Evolutionary conservation across 2,329 filamentous ascomycete species (phyloP).

Genomic region (Fusarium sp.): DNA sequence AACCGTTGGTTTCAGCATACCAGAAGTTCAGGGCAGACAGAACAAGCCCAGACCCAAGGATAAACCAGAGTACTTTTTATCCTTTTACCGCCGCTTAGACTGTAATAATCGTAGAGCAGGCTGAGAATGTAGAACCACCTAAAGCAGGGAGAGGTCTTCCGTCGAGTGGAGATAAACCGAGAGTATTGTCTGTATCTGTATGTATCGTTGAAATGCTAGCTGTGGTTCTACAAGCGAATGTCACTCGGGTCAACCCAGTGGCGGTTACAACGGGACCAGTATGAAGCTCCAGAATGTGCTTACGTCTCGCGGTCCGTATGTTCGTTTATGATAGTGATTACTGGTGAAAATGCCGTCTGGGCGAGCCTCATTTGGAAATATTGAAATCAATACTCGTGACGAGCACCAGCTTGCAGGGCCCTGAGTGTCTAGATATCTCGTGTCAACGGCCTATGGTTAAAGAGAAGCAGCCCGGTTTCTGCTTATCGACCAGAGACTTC

Average conservation of each 20-base stretch:
- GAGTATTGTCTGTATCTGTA: background rate
- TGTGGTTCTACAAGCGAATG: slow-evolving; percentile 4
- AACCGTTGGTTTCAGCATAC: slow-evolving; percentile 9
- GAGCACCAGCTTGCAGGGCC: background rate
- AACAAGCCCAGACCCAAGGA: slow-evolving; percentile 2
- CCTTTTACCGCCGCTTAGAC: slow-evolving; percentile 14
- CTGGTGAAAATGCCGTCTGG: background rate
- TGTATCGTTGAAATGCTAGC: background rate
- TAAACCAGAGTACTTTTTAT: background rate
- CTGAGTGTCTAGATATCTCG: background rate
- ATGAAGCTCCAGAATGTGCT: slow-evolving; percentile 4
- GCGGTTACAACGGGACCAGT: background rate
- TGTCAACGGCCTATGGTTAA: background rate
- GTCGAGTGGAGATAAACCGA: slow-evolving; percentile 9
- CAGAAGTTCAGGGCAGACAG: background rate
- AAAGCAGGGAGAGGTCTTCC: background rate
- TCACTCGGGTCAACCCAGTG: slow-evolving; percentile 11
- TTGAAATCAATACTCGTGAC: background rate
- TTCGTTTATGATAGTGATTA: slow-evolving; percentile 16
- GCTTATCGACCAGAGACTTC: background rate
- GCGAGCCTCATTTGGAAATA: slow-evolving; percentile 1
- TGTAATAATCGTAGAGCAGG: background rate
- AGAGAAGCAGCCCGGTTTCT: background rate
- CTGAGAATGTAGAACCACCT: background rate
- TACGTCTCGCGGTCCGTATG: background rate